Percentiles rank a stretch among this genome's conserved stretches.
Evolutionary conservation across 2,329 filamentous ascomycete genomes (phyloP).

Genomic region (Trichophyton mentagrophytes): DNA sequence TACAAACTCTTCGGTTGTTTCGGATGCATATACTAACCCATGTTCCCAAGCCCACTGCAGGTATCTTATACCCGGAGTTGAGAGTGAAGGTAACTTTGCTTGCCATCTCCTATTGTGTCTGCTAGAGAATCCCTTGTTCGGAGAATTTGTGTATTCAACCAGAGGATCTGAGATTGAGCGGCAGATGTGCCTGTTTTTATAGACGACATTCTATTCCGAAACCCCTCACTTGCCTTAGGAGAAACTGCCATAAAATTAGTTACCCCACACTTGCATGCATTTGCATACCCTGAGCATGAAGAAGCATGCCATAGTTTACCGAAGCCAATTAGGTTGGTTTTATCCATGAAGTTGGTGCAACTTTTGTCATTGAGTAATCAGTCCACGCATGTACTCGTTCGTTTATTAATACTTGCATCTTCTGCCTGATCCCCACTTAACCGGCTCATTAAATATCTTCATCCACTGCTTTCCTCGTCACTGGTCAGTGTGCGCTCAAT

Average conservation of each 20-base stretch:
- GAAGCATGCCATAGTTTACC: not conserved
- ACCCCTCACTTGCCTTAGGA: not conserved
- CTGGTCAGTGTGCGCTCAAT: too few species aligned
- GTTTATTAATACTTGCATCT: too few species aligned
- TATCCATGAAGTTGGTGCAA: not conserved
- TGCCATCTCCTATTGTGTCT: not conserved
- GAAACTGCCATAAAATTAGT: not conserved
- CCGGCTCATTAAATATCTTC: too few species aligned
- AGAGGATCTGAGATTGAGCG: not conserved
- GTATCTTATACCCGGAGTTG: conserved; percentile 52
- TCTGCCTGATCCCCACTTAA: too few species aligned
- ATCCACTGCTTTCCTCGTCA: too few species aligned
- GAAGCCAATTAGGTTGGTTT: not conserved
- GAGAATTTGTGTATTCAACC: not conserved
- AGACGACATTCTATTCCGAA: not conserved
- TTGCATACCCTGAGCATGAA: not conserved
- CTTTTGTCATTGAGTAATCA: not conserved
- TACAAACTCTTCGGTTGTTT: not conserved
- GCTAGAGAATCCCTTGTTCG: not conserved
- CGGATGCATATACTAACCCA: conserved; percentile 24
- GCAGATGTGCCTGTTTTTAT: not conserved
- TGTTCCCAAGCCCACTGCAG: conserved; percentile 47
- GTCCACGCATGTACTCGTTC: too few species aligned
- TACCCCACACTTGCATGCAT: not conserved
- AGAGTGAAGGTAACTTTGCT: conserved; percentile 39